These are phyloP conservation scores for Rhodotorula sp. DNA, from an alignment of 1,284 basidiomycete species.

Conservation along the genomic window DNA sequence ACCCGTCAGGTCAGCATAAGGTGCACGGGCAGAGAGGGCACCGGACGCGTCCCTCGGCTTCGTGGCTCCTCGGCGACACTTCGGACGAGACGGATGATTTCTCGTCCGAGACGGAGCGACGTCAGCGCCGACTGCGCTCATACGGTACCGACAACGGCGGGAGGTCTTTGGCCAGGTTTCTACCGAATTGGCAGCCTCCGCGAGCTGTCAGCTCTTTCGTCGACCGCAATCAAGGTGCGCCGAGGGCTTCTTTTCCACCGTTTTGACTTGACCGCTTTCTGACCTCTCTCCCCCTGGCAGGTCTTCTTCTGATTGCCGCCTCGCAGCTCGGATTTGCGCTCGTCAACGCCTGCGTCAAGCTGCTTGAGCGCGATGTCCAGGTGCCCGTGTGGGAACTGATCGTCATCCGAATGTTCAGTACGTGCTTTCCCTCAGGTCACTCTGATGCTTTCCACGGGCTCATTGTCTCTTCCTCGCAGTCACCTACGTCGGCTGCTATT, in stretches of 20 bases:
- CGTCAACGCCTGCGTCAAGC: constrained; percentile 35
- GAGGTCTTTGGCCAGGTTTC: neutral
- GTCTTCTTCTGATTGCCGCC: constrained; percentile 29
- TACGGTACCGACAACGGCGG: neutral
- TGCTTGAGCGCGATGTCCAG: constrained; percentile 22
- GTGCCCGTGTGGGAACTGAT: constrained; percentile 43
- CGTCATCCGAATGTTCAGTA: constrained; percentile 38
- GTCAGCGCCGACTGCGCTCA: constrained; percentile 6
- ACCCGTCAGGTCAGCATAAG: too few relatives aligned
- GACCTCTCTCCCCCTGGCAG: neutral
- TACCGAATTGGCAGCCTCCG: neutral
- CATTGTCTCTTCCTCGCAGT: neutral
- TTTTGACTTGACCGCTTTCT: neutral
- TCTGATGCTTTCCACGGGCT: too few relatives aligned
- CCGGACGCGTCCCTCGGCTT: constrained; percentile 1
- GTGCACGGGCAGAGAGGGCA: neutral
- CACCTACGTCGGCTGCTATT: constrained; percentile 31
- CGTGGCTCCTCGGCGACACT: neutral
- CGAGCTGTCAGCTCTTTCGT: neutral
- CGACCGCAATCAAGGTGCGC: constrained; percentile 25
- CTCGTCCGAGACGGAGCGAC: constrained; percentile 3
- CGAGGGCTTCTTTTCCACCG: neutral
- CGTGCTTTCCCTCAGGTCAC: too few relatives aligned
- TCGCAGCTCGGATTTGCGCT: constrained; percentile 26
- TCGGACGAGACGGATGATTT: neutral